A percentile compares a stretch with the other conserved stretches of the same genome.
Evolutionary conservation across 257 asterid genomes (phyloP).

Genomic region (Gentiana macrophylla): DNA sequence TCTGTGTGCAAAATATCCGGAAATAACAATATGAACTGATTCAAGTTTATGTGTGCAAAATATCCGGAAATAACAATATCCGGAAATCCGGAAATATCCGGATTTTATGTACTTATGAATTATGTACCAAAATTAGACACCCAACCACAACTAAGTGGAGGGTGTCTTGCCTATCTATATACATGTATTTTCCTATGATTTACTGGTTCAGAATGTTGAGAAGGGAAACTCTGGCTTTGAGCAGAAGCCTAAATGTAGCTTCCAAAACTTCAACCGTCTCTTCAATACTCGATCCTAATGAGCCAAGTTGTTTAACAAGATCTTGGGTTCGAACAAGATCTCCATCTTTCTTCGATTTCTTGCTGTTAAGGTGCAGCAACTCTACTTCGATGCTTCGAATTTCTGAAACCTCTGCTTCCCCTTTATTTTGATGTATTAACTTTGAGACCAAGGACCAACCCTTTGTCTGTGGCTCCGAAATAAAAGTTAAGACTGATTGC

Average conservation of each 20-base stretch:
- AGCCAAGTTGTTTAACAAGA: conserved; percentile 17
- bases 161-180: too few relatives aligned
- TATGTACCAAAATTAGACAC: too few relatives aligned
- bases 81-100: too few relatives aligned
- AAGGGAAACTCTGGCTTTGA: conserved; percentile 23
- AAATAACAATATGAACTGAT: too few relatives aligned
- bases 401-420: background rate
- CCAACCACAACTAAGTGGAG: too few relatives aligned
- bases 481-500: conserved; percentile 8
- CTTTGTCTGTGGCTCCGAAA: conserved; percentile 6
- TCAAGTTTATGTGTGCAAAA: too few relatives aligned
- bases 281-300: conserved; percentile 1
- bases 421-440: conserved; percentile 5
- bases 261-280: conserved; percentile 15
- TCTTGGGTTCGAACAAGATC: background rate
- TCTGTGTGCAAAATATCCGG: too few relatives aligned
- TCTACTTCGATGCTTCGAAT: background rate
- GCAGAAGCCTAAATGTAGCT: conserved; percentile 13
- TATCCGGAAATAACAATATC: too few relatives aligned
- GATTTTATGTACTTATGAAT: too few relatives aligned
- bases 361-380: conserved; percentile 2
- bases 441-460: conserved; percentile 26
- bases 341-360: background rate
- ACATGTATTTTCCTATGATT: too few relatives aligned
- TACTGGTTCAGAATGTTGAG: conserved; percentile 16